Evolutionary conservation across 1,284 basidiomycete genomes (phyloP).

Genomic region (Trametes hirsuta): DNA sequence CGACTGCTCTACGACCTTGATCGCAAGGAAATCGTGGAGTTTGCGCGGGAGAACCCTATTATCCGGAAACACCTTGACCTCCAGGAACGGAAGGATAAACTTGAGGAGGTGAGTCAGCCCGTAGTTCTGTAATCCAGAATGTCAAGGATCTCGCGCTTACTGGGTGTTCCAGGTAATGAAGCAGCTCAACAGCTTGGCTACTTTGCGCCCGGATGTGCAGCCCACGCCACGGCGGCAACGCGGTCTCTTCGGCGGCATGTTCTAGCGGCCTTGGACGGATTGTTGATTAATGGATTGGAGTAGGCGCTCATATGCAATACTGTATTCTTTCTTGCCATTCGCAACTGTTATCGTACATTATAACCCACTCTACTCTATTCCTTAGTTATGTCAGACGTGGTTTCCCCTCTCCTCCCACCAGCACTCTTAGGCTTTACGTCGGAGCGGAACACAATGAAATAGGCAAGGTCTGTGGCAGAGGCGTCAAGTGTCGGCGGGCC

Average conservation of each 20-base stretch:
- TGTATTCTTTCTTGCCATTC: constrained; percentile 10
- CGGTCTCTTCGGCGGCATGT: constrained; percentile 75
- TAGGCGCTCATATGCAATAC: constrained; percentile 5
- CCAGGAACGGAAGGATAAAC: constrained; percentile 95
- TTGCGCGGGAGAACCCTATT: constrained; percentile 93
- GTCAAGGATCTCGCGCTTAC: not conserved
- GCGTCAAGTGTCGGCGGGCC: too few species aligned
- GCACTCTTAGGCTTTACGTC: too few species aligned
- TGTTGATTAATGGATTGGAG: not conserved
- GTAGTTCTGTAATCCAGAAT: not conserved
- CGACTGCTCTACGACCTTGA: constrained; percentile 91
- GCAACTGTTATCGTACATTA: not conserved
- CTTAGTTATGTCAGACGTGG: too few species aligned
- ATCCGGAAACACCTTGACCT: constrained; percentile 91
- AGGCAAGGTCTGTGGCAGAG: too few species aligned
- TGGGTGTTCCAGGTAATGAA: constrained; percentile 73
- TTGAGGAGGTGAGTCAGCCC: constrained; percentile 76
- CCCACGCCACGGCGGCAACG: constrained; percentile 68
- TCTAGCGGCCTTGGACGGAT: constrained; percentile 31
- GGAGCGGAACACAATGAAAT: too few species aligned
- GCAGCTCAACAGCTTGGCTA: constrained; percentile 84
- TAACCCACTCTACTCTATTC: constrained; percentile 14
- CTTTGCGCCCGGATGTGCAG: constrained; percentile 77
- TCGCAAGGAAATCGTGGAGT: constrained; percentile 82
- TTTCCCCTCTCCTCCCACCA: too few species aligned